phyloP scores from a whole-genome alignment of 768 basidiomycete species.

The Baorangia bicolor region DNA sequence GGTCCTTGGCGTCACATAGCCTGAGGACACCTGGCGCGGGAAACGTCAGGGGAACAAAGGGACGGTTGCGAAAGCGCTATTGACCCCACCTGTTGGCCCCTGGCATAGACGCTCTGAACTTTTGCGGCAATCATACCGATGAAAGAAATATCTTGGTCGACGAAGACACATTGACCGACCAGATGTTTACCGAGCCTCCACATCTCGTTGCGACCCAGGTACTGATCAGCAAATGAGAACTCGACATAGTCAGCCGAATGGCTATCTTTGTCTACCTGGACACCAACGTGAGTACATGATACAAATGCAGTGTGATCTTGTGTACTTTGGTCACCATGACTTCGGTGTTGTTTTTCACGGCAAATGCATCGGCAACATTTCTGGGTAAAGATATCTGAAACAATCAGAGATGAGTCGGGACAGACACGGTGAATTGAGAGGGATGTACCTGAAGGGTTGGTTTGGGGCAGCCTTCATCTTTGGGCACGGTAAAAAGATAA shows the following conservation, averaged over 20 bases:
- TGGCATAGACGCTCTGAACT: conserved; percentile 75
- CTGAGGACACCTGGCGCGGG: conserved; percentile 68
- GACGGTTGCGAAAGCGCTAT: not conserved
- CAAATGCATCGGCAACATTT: conserved; percentile 68
- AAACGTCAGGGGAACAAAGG: conserved; percentile 2
- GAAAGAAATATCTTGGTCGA: conserved; percentile 82
- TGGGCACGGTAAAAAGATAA: conserved; percentile 66
- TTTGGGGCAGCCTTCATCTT: conserved; percentile 58
- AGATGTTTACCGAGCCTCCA: conserved; percentile 88
- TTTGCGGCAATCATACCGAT: conserved; percentile 81
- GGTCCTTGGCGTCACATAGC: conserved; percentile 76
- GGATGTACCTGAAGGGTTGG: conserved; percentile 60
- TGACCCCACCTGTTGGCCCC: conserved; percentile 56
- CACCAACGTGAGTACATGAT: conserved; percentile 12
- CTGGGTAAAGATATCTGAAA: conserved; percentile 72
- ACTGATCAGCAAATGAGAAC: conserved; percentile 91
- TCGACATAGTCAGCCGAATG: conserved; percentile 80
- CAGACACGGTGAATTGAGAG: not conserved
- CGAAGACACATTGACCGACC: conserved; percentile 77
- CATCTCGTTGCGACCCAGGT: conserved; percentile 95
- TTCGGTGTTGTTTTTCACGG: conserved; percentile 68
- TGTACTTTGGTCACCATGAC: conserved; percentile 69
- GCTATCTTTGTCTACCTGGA: conserved; percentile 63
- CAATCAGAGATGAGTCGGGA: not conserved
- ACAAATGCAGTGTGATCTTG: not conserved